Conservation (phyloP, 805 yeast species). For the Monosporozyma aerobia region DNA sequence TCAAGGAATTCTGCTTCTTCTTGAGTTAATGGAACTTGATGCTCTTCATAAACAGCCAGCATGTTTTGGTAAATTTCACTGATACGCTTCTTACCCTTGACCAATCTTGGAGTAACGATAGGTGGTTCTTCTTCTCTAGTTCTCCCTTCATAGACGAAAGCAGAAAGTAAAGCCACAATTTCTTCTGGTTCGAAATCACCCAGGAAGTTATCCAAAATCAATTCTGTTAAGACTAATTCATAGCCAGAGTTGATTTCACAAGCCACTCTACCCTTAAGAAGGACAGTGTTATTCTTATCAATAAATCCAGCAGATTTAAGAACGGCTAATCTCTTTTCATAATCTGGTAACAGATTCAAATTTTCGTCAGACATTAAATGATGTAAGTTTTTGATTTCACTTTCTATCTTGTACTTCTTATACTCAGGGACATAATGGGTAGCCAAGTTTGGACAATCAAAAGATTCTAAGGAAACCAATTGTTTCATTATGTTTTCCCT, state of each 20-base stretch:
- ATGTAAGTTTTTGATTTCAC: slow-evolving; percentile 47
- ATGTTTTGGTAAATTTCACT: slow-evolving; percentile 59
- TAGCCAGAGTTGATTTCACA: slow-evolving; percentile 89
- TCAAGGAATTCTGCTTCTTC: slow-evolving; percentile 84
- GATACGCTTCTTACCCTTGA: slow-evolving; percentile 58
- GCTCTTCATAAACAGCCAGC: slow-evolving; percentile 49
- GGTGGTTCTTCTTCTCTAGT: slow-evolving; percentile 53
- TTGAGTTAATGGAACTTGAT: slow-evolving; percentile 65
- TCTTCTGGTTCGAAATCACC: slow-evolving; percentile 94
- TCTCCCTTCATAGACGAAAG: slow-evolving; percentile 84
- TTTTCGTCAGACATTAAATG: slow-evolving; percentile 75
- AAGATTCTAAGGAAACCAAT: slow-evolving; percentile 12
- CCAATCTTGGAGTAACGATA: slow-evolving; percentile 67
- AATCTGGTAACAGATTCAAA: slow-evolving; percentile 83
- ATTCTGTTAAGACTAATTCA: slow-evolving; percentile 82
- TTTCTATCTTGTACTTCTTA: slow-evolving; percentile 37
- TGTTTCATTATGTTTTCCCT: slow-evolving; percentile 21
- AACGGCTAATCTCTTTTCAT: slow-evolving; percentile 79
- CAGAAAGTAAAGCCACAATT: slow-evolving; percentile 87
- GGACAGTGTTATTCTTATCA: slow-evolving; percentile 59
- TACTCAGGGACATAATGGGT: slow-evolving; percentile 38
- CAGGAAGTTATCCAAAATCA: slow-evolving; percentile 81
- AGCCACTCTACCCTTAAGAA: slow-evolving; percentile 83
- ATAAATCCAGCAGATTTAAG: slow-evolving; percentile 72
- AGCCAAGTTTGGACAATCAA: slow-evolving; percentile 37